phyloP scores from a whole-genome alignment of 2,329 filamentous ascomycete species.

The Claviceps quebecensis region DNA sequence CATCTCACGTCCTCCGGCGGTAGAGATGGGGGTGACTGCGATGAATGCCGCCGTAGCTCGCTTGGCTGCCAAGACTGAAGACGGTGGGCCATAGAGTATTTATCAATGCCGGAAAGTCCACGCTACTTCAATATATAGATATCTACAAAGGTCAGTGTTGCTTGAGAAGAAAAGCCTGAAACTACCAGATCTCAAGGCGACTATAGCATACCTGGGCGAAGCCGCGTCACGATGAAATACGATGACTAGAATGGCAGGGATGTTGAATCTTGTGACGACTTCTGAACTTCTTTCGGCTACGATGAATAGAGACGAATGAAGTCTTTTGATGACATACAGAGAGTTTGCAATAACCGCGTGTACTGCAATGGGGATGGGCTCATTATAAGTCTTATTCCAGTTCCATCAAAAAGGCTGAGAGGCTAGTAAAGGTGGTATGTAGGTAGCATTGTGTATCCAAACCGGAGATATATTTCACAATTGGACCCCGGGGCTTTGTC shows the following conservation, averaged over 20 bases:
- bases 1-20: constrained; percentile 68
- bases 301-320: background rate
- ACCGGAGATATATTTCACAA: constrained; percentile 9
- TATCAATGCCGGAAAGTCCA: constrained; percentile 9
- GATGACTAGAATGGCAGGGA: too few species aligned
- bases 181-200: background rate
- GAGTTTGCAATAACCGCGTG: background rate
- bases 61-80: constrained; percentile 10
- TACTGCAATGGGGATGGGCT: constrained; percentile 5
- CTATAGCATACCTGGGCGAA: background rate
- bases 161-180: background rate
- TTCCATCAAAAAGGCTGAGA: constrained; percentile 1
- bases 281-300: background rate
- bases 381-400: constrained; percentile 8
- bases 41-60: constrained; percentile 26
- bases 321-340: constrained; percentile 7
- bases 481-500: constrained; percentile 3
- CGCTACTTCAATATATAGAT: background rate
- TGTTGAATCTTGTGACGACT: background rate
- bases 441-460: constrained; percentile 10
- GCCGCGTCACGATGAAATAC: background rate
- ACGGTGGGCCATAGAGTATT: constrained; percentile 17
- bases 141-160: too few species aligned
- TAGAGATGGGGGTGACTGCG: constrained; percentile 57
- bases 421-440: constrained; percentile 1